Evolutionary conservation across 805 yeast genomes (phyloP).

Genomic region (Blastobotrys americana): DNA sequence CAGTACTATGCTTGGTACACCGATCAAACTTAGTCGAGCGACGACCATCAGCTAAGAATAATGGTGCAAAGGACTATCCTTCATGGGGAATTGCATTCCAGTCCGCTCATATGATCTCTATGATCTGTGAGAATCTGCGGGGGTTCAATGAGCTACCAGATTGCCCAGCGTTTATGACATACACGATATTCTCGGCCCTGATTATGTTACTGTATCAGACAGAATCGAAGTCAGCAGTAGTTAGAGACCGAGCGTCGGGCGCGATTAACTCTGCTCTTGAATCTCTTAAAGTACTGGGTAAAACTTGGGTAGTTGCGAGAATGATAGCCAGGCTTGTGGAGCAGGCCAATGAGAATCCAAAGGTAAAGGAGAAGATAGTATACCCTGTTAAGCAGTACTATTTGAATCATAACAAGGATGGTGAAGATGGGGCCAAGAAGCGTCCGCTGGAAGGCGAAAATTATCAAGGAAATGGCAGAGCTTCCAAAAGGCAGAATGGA

Average conservation of each 20-base stretch:
- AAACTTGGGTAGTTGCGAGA: slow-evolving; percentile 46
- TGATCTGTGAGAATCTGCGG: slow-evolving; percentile 50
- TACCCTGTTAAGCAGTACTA: slow-evolving; percentile 12
- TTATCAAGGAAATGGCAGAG: neutral
- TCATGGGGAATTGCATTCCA: slow-evolving; percentile 80
- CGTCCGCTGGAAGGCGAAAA: neutral
- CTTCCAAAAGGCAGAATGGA: neutral
- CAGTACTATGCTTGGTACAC: slow-evolving; percentile 63
- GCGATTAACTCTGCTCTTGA: slow-evolving; percentile 31
- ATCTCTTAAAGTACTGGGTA: slow-evolving; percentile 37
- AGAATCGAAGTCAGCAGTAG: slow-evolving; percentile 33
- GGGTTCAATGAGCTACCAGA: slow-evolving; percentile 43
- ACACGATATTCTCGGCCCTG: slow-evolving; percentile 55
- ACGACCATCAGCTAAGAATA: slow-evolving; percentile 17
- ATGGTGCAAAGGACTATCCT: slow-evolving; percentile 37
- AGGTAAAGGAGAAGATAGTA: slow-evolving; percentile 19
- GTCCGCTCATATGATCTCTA: slow-evolving; percentile 68
- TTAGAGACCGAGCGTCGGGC: slow-evolving; percentile 33
- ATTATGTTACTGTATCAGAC: slow-evolving; percentile 68
- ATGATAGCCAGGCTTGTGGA: slow-evolving; percentile 47
- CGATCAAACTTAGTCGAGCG: slow-evolving; percentile 51
- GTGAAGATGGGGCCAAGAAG: too few relatives aligned
- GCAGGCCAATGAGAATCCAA: slow-evolving; percentile 28
- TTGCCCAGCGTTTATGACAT: slow-evolving; percentile 54
- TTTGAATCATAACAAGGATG: neutral